Conservation (phyloP, 371 early-diverging fungal genomes). For the Circinella umbellata region DNA sequence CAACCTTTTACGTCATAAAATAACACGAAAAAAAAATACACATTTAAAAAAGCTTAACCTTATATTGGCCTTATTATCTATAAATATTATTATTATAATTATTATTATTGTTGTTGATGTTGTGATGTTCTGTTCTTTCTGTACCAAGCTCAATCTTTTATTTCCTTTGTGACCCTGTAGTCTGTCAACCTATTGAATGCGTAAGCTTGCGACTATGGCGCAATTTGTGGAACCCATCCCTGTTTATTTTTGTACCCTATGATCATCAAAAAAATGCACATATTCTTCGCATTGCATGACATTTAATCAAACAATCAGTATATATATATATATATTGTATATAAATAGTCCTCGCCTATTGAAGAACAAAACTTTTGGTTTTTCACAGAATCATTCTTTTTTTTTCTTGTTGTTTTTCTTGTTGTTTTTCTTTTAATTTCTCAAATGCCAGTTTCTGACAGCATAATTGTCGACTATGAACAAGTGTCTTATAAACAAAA, state of each 20-base stretch:
- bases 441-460: constrained; percentile 6
- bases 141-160: no score
- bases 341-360: not conserved
- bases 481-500: constrained; percentile 24
- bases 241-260: not conserved
- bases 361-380: no score
- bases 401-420: not conserved
- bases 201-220: constrained; percentile 9
- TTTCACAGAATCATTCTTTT: not conserved
- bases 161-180: no score
- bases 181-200: no score
- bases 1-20: no score
- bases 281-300: not conserved
- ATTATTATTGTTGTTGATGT: no score
- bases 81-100: no score
- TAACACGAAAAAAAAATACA: no score
- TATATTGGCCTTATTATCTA: no score
- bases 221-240: not conserved
- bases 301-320: not conserved
- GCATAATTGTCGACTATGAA: constrained; percentile 48
- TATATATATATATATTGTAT: not conserved
- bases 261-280: not conserved
- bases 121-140: no score
- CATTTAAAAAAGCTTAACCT: no score
- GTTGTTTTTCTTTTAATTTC: not conserved